Conservation (phyloP, 2,329 filamentous ascomycete genomes). For the Cladosporium colombiae region DNA sequence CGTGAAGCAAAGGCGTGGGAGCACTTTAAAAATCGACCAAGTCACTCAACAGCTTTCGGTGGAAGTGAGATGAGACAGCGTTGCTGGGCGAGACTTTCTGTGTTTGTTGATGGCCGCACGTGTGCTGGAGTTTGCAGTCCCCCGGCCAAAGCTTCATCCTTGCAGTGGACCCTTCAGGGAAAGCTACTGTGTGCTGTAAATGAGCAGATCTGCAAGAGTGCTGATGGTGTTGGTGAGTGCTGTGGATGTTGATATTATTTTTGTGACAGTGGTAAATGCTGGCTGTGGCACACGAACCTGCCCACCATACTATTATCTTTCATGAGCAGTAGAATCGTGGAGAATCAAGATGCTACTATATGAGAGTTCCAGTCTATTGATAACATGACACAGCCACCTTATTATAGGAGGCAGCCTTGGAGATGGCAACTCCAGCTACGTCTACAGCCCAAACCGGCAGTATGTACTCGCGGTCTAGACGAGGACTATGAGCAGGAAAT, state of each 20-base stretch:
- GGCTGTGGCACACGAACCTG: not conserved
- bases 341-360: not conserved
- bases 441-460: not conserved
- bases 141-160: slow-evolving; percentile 7
- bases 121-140: not conserved
- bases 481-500: not conserved
- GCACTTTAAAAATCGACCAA: not conserved
- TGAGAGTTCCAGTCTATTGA: not conserved
- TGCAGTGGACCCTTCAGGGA: not conserved
- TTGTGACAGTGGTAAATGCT: not conserved
- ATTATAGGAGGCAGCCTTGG: not conserved
- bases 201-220: slow-evolving; percentile 1
- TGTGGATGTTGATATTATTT: not conserved
- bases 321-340: not conserved
- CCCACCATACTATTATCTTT: not conserved
- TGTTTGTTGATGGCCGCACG: not conserved
- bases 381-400: not conserved
- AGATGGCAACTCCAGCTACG: not conserved
- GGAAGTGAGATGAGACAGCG: not conserved
- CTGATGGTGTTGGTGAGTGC: not conserved
- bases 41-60: not conserved
- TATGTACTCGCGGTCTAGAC: not conserved
- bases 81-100: not conserved
- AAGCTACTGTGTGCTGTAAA: not conserved
- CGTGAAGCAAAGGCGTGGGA: not conserved